phyloP scores from a whole-genome alignment of 768 basidiomycete species.

The Mycena galericulata region DNA sequence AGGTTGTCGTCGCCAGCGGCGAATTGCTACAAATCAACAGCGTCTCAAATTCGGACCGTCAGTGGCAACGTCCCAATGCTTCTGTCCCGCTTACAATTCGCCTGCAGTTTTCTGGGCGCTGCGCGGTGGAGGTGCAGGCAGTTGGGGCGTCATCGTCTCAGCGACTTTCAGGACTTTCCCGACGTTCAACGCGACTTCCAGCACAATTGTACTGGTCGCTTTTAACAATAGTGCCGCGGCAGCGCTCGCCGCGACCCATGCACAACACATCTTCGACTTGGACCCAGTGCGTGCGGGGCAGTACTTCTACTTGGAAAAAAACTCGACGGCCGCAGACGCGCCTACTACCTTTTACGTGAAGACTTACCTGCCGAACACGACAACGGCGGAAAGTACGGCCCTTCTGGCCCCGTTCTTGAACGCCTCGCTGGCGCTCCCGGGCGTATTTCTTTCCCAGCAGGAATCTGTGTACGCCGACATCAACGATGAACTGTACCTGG shows the following conservation, averaged over 20 bases:
- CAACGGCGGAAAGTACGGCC: conserved; percentile 26
- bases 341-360: conserved; percentile 28
- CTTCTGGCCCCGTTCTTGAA: conserved; percentile 37
- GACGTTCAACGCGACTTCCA: conserved; percentile 45
- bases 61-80: background rate
- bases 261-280: conserved; percentile 50
- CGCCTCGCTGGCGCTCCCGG: conserved; percentile 33
- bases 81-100: background rate
- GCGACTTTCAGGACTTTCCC: conserved; percentile 50
- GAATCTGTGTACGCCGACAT: conserved; percentile 8
- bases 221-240: conserved; percentile 33
- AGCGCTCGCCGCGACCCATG: conserved; percentile 43
- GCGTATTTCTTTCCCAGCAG: conserved; percentile 16
- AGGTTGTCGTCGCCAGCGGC: conserved; percentile 45
- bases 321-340: conserved; percentile 2
- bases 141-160: conserved; percentile 52
- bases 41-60: conserved; percentile 40
- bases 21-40: conserved; percentile 39
- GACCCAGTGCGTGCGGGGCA: conserved; percentile 44
- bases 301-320: conserved; percentile 39
- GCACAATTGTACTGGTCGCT: conserved; percentile 31
- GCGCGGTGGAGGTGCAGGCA: conserved; percentile 45
- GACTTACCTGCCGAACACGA: conserved; percentile 15
- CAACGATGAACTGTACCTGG: conserved; percentile 27
- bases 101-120: conserved; percentile 39